Percentiles rank a stretch among this genome's conserved stretches.
phyloP scores from a whole-genome alignment of 495 filamentous ascomycete species.

The Tuber brumale region DNA sequence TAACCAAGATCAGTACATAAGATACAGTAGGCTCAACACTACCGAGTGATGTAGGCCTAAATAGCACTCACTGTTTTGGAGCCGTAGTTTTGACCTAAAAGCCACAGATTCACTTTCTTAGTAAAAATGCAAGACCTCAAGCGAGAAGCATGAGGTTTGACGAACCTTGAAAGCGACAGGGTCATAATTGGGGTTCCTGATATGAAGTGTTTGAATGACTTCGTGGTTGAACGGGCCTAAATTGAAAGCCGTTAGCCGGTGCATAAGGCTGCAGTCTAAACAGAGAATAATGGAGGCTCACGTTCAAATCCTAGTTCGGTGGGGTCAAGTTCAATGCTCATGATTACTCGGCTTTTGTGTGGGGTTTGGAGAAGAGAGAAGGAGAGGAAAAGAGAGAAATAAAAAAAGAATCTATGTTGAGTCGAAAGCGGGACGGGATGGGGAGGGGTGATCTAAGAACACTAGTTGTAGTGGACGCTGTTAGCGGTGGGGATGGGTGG shows the following conservation, averaged over 20 bases:
- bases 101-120: slow-evolving; percentile 10
- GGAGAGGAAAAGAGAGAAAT: slow-evolving; percentile 13
- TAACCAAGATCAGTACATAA: slow-evolving; percentile 43
- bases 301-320: slow-evolving; percentile 87
- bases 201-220: slow-evolving; percentile 73
- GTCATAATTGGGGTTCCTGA: slow-evolving; percentile 69
- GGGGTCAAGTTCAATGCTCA: slow-evolving; percentile 92
- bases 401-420: slow-evolving; percentile 9
- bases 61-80: slow-evolving; percentile 79
- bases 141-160: slow-evolving; percentile 31
- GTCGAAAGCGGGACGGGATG: slow-evolving; percentile 31
- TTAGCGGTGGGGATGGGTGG: slow-evolving; percentile 12
- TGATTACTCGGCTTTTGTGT: slow-evolving; percentile 46
- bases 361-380: slow-evolving; percentile 10
- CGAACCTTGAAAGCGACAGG: slow-evolving; percentile 93
- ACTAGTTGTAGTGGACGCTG: slow-evolving; percentile 9
- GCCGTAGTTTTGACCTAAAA: slow-evolving; percentile 94
- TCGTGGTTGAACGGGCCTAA: slow-evolving; percentile 88
- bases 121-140: slow-evolving; percentile 21
- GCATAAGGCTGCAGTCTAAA: background rate
- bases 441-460: slow-evolving; percentile 4
- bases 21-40: background rate
- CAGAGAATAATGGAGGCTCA: slow-evolving; percentile 46
- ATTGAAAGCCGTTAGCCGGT: background rate
- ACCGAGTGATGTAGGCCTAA: background rate